Evolutionary conservation across 768 basidiomycete genomes (phyloP).

Genomic region (Termitomyces sp.): DNA sequence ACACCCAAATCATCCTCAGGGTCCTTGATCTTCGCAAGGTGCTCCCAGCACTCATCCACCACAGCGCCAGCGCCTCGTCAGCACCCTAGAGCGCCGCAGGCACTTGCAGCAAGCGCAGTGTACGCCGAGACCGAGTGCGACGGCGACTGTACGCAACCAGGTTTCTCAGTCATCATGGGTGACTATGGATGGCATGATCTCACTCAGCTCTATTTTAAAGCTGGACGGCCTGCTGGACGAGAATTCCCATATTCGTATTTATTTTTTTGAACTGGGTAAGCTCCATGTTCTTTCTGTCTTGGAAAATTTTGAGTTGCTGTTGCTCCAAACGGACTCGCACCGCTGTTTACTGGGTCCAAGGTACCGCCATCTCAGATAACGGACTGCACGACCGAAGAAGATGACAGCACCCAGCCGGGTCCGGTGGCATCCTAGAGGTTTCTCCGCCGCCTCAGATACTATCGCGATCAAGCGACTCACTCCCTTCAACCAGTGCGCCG

Average conservation of each 20-base stretch:
- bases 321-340: constrained; percentile 63
- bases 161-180: constrained; percentile 75
- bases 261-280: constrained; percentile 88
- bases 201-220: constrained; percentile 90
- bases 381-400: constrained; percentile 23
- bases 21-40: no score
- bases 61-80: no score
- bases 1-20: no score
- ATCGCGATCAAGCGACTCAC: not conserved
- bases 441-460: not conserved
- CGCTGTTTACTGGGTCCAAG: constrained; percentile 67
- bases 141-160: no score
- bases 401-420: constrained; percentile 23
- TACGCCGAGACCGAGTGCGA: no score
- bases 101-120: no score
- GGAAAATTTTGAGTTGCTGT: not conserved
- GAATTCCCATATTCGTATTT: constrained; percentile 94
- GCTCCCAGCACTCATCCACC: no score
- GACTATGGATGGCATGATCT: constrained; percentile 96
- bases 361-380: constrained; percentile 26
- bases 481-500: not conserved
- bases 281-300: not conserved
- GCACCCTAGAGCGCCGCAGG: no score
- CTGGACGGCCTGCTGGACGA: constrained; percentile 82
- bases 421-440: not conserved